These are phyloP conservation scores for Phialocephala subalpina DNA, from an alignment of 2,329 filamentous ascomycete species.

Conservation along the genomic window DNA sequence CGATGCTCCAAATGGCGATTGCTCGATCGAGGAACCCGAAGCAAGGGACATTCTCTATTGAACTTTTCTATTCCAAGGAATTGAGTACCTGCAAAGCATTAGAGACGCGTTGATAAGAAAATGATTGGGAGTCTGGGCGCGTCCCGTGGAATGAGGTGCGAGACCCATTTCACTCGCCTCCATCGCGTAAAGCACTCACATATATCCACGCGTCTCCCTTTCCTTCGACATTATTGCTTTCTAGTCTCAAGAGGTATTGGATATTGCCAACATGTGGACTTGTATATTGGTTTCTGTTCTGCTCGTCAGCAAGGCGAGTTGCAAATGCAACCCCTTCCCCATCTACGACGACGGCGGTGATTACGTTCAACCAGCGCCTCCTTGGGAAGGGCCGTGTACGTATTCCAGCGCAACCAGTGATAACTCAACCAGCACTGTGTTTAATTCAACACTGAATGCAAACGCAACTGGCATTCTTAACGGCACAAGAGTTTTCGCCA, in stretches of 20 bases:
- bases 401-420: too few species aligned
- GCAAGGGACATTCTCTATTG: background rate
- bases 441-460: background rate
- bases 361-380: background rate
- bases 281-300: background rate
- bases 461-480: background rate
- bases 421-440: background rate
- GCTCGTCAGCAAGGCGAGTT: slow-evolving; percentile 5
- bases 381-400: background rate
- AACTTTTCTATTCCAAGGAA: background rate
- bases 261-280: background rate
- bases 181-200: background rate
- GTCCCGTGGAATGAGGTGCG: background rate
- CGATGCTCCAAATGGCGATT: too few species aligned
- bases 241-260: background rate
- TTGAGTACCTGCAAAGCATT: background rate
- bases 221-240: background rate
- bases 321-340: background rate
- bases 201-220: slow-evolving; percentile 6
- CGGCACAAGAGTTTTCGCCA: background rate
- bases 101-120: background rate
- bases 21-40: background rate
- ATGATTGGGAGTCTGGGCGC: background rate
- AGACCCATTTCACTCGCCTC: background rate
- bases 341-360: background rate